Evolutionary conservation across 176 grass and related monocot species (phyloP), one percentile per base, ranked within the genome.

Genomic region (Microstegium vimineum): DNA sequence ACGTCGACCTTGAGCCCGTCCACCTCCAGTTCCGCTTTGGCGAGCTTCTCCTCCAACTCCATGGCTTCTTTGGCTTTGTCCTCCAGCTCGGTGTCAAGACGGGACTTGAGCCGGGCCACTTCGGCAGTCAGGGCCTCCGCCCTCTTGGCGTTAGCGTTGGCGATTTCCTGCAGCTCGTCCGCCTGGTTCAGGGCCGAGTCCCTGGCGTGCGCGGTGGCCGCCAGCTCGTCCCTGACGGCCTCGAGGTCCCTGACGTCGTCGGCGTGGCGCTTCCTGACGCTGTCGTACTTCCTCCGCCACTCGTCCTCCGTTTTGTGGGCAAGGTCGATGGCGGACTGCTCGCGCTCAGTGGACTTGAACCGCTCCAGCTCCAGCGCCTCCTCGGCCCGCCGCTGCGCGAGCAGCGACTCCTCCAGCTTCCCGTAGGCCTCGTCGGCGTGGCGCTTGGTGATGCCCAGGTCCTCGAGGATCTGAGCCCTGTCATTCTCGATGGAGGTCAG

Each of bases 171-270:
- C 7, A 86, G 67, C 81, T 90, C 86, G 37, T 87, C 86, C 1
- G 80, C 87, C 36, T 62, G 90, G 5, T 37, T 75, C 31, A 85
- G 34, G 1, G 90, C 89, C 1, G 77, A 56, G 64, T 88, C 77
- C 80, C 40, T 92, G 25, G 88, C 90, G 16, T 81, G 81, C 16
- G 62, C 73, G 10, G 77, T 73, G 70, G 74, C 87, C 6, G 71
- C 79, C 76, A 98, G 74, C 14, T 98, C 89, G 4, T 68, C 82
- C 68, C 84, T 91, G 22, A 49, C 80, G 69, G 34, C 69, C 10
- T 86, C 89, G 5, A 98, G 85, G 72, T 98, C 92, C 78, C 88
- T n/a, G n/a, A n/a, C n/a, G n/a, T n/a, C n/a, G n/a, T n/a, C n/a
- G n/a, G n/a, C n/a, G n/a, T n/a, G n/a, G n/a, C n/a, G n/a, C n/a